Percentiles rank a stretch among this genome's conserved stretches.
Evolutionary conservation across 768 basidiomycete genomes (phyloP).

Genomic region (Vararia minispora): DNA sequence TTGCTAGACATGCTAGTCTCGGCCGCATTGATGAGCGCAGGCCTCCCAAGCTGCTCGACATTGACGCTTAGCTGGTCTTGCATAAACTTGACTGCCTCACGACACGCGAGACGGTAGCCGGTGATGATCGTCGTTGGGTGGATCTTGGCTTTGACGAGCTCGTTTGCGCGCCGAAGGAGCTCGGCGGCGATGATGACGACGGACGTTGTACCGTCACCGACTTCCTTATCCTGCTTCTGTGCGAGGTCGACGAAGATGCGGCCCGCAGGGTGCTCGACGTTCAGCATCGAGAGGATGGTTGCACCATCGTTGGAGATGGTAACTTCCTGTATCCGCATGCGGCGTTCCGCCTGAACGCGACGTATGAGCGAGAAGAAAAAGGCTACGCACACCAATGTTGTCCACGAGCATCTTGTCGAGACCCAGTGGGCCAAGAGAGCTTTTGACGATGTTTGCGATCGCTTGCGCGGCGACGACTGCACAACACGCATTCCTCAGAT

Average conservation of each 20-base stretch:
- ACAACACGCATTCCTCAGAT: conserved; percentile 2
- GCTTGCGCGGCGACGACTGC: conserved; percentile 90
- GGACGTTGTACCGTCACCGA: conserved; percentile 97
- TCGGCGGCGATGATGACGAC: conserved; percentile 99
- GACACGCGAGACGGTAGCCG: conserved; percentile 92
- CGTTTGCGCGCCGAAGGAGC: conserved; percentile 89
- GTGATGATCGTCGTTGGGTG: conserved; percentile 99
- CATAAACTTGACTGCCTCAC: conserved; percentile 96
- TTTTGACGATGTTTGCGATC: conserved; percentile 96
- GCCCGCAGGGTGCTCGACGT: conserved; percentile 95
- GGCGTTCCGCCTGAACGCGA: conserved; percentile 4
- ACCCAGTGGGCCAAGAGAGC: conserved; percentile 88
- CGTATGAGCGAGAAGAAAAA: neutral
- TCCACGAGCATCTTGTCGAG: conserved; percentile 97
- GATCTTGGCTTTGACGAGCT: conserved; percentile 95
- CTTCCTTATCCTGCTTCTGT: conserved; percentile 98
- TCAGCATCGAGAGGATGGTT: conserved; percentile 89
- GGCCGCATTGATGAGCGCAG: conserved; percentile 89
- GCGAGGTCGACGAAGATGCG: conserved; percentile 97
- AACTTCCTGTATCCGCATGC: conserved; percentile 59
- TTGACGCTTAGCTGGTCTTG: conserved; percentile 94
- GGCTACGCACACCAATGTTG: conserved; percentile 75
- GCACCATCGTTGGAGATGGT: conserved; percentile 99
- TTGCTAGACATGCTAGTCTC: conserved; percentile 99
- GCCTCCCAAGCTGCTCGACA: conserved; percentile 84